Conservation (phyloP, 2,329 filamentous ascomycete genomes). For the Helotiales sp. region DNA sequence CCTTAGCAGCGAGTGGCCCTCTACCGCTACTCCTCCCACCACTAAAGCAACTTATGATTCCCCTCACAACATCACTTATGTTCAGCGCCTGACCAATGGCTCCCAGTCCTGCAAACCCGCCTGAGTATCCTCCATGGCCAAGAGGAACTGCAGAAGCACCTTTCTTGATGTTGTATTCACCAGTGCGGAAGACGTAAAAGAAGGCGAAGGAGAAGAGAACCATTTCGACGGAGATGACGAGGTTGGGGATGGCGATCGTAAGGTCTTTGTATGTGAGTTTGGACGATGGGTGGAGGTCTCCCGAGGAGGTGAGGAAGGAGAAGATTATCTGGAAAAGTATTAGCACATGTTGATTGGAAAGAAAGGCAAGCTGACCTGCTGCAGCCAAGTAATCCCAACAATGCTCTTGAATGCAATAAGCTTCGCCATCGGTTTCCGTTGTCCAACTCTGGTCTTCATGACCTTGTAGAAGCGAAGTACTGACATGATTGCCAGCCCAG, state of each 20-base stretch:
- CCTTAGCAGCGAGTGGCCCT: neutral
- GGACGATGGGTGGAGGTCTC: slow-evolving; percentile 14
- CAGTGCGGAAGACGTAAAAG: slow-evolving; percentile 14
- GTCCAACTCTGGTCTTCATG: slow-evolving; percentile 9
- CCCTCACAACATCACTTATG: slow-evolving; percentile 6
- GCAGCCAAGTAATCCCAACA: slow-evolving; percentile 19
- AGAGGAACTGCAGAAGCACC: slow-evolving; percentile 3
- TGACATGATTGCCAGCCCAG: slow-evolving; percentile 15
- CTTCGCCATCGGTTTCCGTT: slow-evolving; percentile 16
- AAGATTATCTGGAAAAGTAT: slow-evolving; percentile 13
- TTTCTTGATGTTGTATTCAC: slow-evolving; percentile 9
- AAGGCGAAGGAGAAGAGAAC: slow-evolving; percentile 17
- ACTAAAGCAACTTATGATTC: neutral
- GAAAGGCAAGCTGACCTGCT: slow-evolving; percentile 11
- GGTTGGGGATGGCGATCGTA: slow-evolving; percentile 18
- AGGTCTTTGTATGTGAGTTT: slow-evolving; percentile 22
- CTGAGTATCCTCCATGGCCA: slow-evolving; percentile 15
- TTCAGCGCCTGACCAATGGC: slow-evolving; percentile 17
- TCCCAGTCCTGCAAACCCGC: slow-evolving; percentile 14
- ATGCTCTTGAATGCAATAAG: slow-evolving; percentile 22
- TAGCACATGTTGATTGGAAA: neutral
- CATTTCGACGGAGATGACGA: slow-evolving; percentile 22
- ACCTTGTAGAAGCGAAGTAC: slow-evolving; percentile 19
- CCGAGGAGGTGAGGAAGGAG: slow-evolving; percentile 17
- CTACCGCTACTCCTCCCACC: neutral